Evolutionary conservation across 2,329 filamentous ascomycete species (phyloP), one percentile per base, ranked within the genome.

Genomic region (Fusarium dimerum): DNA sequence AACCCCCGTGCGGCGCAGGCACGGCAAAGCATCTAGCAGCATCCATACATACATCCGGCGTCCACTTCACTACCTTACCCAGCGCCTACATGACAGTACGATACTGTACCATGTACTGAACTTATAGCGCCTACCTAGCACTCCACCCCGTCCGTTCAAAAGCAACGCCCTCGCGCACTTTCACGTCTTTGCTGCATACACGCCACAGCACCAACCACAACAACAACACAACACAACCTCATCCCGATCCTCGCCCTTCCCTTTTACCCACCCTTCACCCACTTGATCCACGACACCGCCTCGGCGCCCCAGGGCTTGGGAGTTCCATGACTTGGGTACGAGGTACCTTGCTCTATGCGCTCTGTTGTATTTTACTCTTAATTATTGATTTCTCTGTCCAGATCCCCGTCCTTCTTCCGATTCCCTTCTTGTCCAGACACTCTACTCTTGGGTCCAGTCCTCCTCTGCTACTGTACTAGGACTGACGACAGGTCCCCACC

Each of bases 241-340:
- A 26, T 26, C 20, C 38, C 62, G 54, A 56, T 57, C 59, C 57
- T 56, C 55, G 51, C 50, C 43, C 45, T 30, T 45, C 56, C 54
- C 54, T 47, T 50, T 51, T 53, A 57, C 41, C 53, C 61, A 51
- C 57, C 56, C 56, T 56, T 51, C 52, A 50, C 57, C 53, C 62
- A 55, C 59, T 64, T 54, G 61, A 64, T 64, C 61, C 61, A 63
- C 59, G 61, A 64, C 60, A 64, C 61, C 61, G 61, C 61, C 61
- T 63, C 61, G 53, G 59, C 57, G 59, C 59, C 61, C 61, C 57
- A 47, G 52, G 50, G 44, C 51, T 63, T 63, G 57, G 57, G 52
- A 26, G 20, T 26, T 26, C 20, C 7, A 26, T 26, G 20, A 62
- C 58, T 48, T 59, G 55, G 52, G 58, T 59, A 60, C 58, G 55